Evolutionary conservation across 2,329 filamentous ascomycete species (phyloP).

Genomic region (Ascosphaera aggregata): DNA sequence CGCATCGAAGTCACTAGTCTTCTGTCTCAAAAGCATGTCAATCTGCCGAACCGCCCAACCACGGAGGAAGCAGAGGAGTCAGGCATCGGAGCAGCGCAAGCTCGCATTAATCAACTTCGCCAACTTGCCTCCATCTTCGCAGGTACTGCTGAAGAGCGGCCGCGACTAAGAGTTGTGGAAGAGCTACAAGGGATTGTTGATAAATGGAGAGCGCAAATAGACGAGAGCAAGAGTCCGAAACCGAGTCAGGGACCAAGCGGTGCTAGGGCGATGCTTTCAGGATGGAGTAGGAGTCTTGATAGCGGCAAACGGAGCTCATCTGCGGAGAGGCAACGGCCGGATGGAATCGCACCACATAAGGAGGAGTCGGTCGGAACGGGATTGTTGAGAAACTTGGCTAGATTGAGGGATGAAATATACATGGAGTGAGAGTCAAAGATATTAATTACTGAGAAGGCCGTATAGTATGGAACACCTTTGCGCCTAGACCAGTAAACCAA

Average conservation of each 20-base stretch:
- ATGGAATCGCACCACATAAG: constrained; percentile 8
- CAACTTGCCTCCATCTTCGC: constrained; percentile 67
- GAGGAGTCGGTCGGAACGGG: constrained; percentile 23
- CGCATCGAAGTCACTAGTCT: constrained; percentile 46
- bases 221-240: too few relatives aligned
- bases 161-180: constrained; percentile 60
- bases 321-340: too few relatives aligned
- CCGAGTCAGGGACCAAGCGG: constrained; percentile 19
- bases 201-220: constrained; percentile 32
- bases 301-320: too few relatives aligned
- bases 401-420: constrained; percentile 30
- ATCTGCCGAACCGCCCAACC: not conserved
- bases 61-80: constrained; percentile 32
- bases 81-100: constrained; percentile 32
- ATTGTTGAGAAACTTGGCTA: constrained; percentile 28
- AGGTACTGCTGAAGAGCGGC: constrained; percentile 87
- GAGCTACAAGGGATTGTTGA: constrained; percentile 60
- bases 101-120: constrained; percentile 54
- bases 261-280: constrained; percentile 19
- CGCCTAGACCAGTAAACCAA: too few relatives aligned
- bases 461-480: too few relatives aligned
- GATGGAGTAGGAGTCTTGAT: too few relatives aligned
- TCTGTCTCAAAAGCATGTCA: not conserved
- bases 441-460: too few relatives aligned
- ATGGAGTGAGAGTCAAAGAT: constrained; percentile 7